Percentiles rank a stretch among this genome's conserved stretches.
Conservation (phyloP, 768 basidiomycete species). For the Xerocomus potaroensis region DNA sequence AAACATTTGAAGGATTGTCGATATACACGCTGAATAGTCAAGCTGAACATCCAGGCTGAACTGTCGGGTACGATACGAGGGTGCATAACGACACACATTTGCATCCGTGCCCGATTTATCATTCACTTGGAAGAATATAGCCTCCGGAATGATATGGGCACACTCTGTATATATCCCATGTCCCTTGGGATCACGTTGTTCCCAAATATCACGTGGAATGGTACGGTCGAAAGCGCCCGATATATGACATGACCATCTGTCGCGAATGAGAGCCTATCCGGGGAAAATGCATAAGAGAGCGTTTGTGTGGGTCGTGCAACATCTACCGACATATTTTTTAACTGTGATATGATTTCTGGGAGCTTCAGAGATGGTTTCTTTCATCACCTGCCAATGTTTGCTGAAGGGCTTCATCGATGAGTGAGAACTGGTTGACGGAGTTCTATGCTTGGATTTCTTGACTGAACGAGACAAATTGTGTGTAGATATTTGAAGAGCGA, state of each 20-base stretch:
- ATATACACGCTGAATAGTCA: background rate
- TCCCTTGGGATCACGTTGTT: background rate
- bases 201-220: background rate
- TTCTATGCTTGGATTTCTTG: slow-evolving; percentile 13
- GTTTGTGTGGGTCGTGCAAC: background rate
- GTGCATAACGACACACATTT: background rate
- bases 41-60: slow-evolving; percentile 3
- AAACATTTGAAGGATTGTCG: slow-evolving; percentile 5
- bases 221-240: slow-evolving; percentile 23
- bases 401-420: slow-evolving; percentile 17
- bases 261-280: slow-evolving; percentile 34
- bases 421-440: slow-evolving; percentile 14
- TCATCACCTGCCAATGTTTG: background rate
- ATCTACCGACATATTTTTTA: background rate
- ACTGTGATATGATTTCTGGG: slow-evolving; percentile 3
- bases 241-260: slow-evolving; percentile 33
- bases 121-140: slow-evolving; percentile 1
- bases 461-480: slow-evolving; percentile 5
- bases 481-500: background rate
- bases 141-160: slow-evolving; percentile 6
- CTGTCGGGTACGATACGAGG: background rate
- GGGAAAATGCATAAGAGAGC: background rate
- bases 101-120: background rate
- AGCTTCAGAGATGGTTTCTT: background rate
- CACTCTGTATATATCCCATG: background rate